phyloP scores from a whole-genome alignment of 306 rosid genomes.

The Trichosanthes cucumerina region DNA sequence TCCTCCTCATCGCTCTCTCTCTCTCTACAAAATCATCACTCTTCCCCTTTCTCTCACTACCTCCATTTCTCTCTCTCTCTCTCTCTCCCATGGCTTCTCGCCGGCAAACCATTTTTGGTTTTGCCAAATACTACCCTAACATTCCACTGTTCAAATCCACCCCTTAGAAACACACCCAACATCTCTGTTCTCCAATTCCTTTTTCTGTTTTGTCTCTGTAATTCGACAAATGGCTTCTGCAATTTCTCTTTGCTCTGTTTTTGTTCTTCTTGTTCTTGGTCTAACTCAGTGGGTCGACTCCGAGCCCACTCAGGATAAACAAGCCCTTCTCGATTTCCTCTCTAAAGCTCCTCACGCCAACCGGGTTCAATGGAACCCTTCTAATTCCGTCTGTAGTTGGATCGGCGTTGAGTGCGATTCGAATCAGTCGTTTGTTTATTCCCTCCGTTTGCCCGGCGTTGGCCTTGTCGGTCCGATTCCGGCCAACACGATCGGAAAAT shows the following conservation, averaged over 20 bases:
- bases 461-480: slow-evolving; percentile 73
- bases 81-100: slow-evolving; percentile 3
- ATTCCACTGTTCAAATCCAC: background rate
- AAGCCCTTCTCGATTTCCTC: slow-evolving; percentile 72
- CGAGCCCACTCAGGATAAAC: slow-evolving; percentile 78
- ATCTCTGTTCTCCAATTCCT: background rate
- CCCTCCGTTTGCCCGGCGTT: slow-evolving; percentile 71
- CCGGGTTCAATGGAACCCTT: slow-evolving; percentile 68
- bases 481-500: slow-evolving; percentile 48
- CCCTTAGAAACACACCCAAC: background rate
- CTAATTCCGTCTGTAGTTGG: slow-evolving; percentile 78
- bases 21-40: background rate
- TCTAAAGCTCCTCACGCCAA: slow-evolving; percentile 47
- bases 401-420: slow-evolving; percentile 58
- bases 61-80: background rate
- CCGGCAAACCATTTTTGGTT: slow-evolving; percentile 6
- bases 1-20: background rate
- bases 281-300: slow-evolving; percentile 31
- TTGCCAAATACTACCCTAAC: background rate
- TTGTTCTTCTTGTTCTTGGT: background rate
- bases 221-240: background rate
- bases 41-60: background rate
- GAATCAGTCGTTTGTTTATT: slow-evolving; percentile 35
- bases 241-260: background rate
- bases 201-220: background rate